Percentiles rank a stretch among this genome's conserved stretches.
Conservation (phyloP, 1,139 yeast genomes). For the Barnettozyma hawaiiensis region DNA sequence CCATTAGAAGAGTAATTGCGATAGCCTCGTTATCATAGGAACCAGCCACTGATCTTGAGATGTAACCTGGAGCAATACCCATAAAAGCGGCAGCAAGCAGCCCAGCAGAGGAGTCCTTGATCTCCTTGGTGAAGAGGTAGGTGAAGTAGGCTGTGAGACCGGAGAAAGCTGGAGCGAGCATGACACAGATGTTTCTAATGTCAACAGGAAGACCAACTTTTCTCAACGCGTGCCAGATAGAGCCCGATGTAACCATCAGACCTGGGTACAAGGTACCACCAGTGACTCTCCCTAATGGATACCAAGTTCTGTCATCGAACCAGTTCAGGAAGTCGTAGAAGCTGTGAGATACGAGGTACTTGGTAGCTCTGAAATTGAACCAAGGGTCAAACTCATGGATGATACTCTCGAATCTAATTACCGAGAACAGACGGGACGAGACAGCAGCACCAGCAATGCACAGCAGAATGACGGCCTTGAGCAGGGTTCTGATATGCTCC, state of each 20-base stretch:
- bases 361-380: constrained; percentile 96
- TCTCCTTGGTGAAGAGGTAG: constrained; percentile 82
- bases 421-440: constrained; percentile 78
- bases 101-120: constrained; percentile 89
- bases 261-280: constrained; percentile 99
- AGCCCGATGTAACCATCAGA: constrained; percentile 92
- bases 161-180: constrained; percentile 94
- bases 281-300: constrained; percentile 96
- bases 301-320: constrained; percentile 99
- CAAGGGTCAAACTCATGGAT: constrained; percentile 99
- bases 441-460: constrained; percentile 86
- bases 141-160: constrained; percentile 91
- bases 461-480: constrained; percentile 60
- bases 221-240: constrained; percentile 72
- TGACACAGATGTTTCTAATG: constrained; percentile 91
- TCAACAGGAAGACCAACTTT: constrained; percentile 78
- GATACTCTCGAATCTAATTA: constrained; percentile 85
- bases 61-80: constrained; percentile 98
- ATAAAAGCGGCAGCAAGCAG: constrained; percentile 88
- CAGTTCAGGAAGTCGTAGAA: constrained; percentile 91
- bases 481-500: constrained; percentile 28
- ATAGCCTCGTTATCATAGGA: constrained; percentile 98
- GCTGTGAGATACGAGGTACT: constrained; percentile 76
- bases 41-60: constrained; percentile 97
- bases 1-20: constrained; percentile 93